Evolutionary conservation across 148 eudicot genomes (phyloP), one percentile per base, ranked within the genome.

Genomic region (Mesembryanthemum crystallinum): DNA sequence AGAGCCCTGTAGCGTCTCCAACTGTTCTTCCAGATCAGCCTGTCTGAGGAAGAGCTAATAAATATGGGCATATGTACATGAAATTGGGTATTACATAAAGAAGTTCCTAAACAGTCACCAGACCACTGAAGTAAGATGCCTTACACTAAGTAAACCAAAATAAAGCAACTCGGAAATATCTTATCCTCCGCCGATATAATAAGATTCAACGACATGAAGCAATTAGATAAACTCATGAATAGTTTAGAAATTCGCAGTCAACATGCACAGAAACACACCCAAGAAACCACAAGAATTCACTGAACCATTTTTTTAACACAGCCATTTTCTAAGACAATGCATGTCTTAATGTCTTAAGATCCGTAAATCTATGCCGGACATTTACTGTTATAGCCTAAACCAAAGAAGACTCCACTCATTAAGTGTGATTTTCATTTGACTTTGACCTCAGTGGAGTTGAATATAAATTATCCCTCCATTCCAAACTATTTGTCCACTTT

Each of bases 11-110:
- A 88, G 77, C 32, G 83, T 74, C 75, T 87, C 89, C 73, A 92
- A 74, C 82, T 95, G 91, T 79, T 86, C 87, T 85, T 88, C 87
- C 74, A 95, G 81, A 81, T 87, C 88, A 87, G 84, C 92, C 97
- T 95, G 94, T 87, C 96, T 95, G 90, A 90, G 79, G 81, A 86
- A 86, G 85, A 83, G 89, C 84, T 82, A 84, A 72, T 88, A 82
- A 73, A 81, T 82, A 84, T 75, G 75, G 75, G 77, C 58, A 65
- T 35, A 76, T 57, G 73, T 60, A 81, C 55, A 71, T 57, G 62
- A 39, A 67, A 28, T 21, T 5, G 35, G 57, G 30, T 45, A 69
- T 28, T 27, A 69, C 9, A 27, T 43, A n/a, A n/a, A 37, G 35
- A 49, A 28, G 52, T 25, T 23, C 42, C 8, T 37, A 10, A 67